These are phyloP conservation scores for Sclerotinia trifoliorum DNA, from an alignment of 2,329 filamentous ascomycete species.

Conservation along the genomic window DNA sequence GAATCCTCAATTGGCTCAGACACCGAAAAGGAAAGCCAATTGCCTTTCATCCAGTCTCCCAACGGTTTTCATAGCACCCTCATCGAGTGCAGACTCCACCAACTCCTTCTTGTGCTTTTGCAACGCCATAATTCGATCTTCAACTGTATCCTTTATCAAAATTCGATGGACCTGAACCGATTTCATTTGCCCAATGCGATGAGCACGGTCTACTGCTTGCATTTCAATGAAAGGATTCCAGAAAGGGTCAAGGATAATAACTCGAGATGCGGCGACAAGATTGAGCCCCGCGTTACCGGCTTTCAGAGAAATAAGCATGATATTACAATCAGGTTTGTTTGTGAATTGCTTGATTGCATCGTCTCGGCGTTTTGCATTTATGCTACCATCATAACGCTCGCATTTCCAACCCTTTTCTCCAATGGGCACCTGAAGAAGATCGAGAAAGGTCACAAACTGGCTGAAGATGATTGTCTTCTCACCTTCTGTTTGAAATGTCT, in stretches of 20 bases:
- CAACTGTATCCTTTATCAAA: slow-evolving; percentile 73
- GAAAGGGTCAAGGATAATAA: slow-evolving; percentile 89
- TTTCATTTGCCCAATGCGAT: slow-evolving; percentile 78
- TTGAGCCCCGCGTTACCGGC: slow-evolving; percentile 86
- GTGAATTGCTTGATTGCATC: slow-evolving; percentile 65
- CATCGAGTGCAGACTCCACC: slow-evolving; percentile 77
- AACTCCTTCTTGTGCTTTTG: slow-evolving; percentile 77
- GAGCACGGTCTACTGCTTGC: slow-evolving; percentile 85
- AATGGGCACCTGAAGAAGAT: slow-evolving; percentile 73
- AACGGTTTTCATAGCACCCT: slow-evolving; percentile 65
- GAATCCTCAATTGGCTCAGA: neutral
- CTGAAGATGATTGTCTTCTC: slow-evolving; percentile 83
- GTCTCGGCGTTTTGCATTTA: slow-evolving; percentile 65
- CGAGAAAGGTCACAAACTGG: slow-evolving; percentile 76
- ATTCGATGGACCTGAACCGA: slow-evolving; percentile 79
- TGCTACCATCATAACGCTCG: slow-evolving; percentile 72
- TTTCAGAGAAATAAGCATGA: slow-evolving; percentile 77
- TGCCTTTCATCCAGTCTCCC: slow-evolving; percentile 53
- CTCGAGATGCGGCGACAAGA: slow-evolving; percentile 75
- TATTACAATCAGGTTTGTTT: slow-evolving; percentile 56
- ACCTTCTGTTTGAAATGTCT: slow-evolving; percentile 43
- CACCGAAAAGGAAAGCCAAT: slow-evolving; percentile 37
- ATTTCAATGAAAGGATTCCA: slow-evolving; percentile 95
- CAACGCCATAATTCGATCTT: slow-evolving; percentile 78
- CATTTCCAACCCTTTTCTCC: slow-evolving; percentile 51